A percentile compares a stretch with the other conserved stretches of the same genome.
phyloP scores from a whole-genome alignment of 2,329 filamentous ascomycete genomes.

The Coniochaeta sp. region DNA sequence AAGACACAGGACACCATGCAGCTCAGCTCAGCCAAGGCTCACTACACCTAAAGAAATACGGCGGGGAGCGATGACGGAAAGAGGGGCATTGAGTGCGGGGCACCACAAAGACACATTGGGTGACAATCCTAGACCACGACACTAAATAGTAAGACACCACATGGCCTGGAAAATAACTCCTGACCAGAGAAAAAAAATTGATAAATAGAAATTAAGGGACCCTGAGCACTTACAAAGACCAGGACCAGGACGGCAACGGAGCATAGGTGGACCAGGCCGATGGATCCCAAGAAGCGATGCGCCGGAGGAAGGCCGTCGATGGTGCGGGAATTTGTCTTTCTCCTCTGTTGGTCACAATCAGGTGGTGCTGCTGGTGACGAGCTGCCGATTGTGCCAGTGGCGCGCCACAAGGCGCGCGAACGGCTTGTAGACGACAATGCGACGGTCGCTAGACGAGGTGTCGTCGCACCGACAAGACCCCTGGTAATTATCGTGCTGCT shows the following conservation, averaged over 20 bases:
- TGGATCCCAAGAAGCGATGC: slow-evolving; percentile 5
- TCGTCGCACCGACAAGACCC: background rate
- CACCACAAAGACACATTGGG: background rate
- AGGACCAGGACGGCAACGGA: slow-evolving; percentile 20
- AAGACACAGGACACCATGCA: slow-evolving; percentile 3
- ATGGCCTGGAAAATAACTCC: slow-evolving; percentile 1
- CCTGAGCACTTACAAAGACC: slow-evolving; percentile 20
- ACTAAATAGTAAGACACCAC: slow-evolving; percentile 2
- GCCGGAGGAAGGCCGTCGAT: slow-evolving; percentile 4
- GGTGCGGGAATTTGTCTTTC: slow-evolving; percentile 9
- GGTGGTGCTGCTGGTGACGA: slow-evolving; percentile 10
- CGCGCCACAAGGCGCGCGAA: slow-evolving; percentile 18
- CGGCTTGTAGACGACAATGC: slow-evolving; percentile 15
- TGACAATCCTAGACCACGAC: background rate
- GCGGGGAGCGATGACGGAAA: slow-evolving; percentile 1
- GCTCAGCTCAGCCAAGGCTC: slow-evolving; percentile 1
- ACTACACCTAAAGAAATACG: background rate
- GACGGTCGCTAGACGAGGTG: slow-evolving; percentile 7
- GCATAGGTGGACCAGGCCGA: slow-evolving; percentile 19
- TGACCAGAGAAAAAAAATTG: slow-evolving; percentile 9
- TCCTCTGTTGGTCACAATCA: slow-evolving; percentile 4
- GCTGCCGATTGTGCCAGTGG: slow-evolving; percentile 11
- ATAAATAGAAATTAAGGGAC: slow-evolving; percentile 1
- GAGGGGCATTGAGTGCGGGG: background rate
- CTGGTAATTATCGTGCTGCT: background rate